A percentile compares a stretch with the other conserved stretches of the same genome.
Evolutionary conservation across 2,329 filamentous ascomycete species (phyloP).

Genomic region (Botrytis hyacinthi): DNA sequence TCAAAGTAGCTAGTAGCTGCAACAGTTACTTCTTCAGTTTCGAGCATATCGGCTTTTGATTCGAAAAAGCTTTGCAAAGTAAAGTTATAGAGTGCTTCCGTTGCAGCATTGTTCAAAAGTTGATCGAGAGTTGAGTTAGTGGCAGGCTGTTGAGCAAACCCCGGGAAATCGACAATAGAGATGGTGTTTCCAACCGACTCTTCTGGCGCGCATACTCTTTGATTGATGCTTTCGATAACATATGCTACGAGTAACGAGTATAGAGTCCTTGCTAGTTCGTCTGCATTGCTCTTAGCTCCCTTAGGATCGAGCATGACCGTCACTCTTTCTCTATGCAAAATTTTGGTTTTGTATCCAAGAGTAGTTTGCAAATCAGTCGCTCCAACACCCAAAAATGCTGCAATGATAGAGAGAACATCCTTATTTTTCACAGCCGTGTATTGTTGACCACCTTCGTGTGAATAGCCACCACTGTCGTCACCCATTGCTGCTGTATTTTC

Average conservation of each 20-base stretch:
- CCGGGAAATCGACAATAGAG: conserved; percentile 93
- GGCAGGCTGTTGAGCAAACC: conserved; percentile 81
- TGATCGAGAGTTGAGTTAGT: conserved; percentile 88
- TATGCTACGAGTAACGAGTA: conserved; percentile 94
- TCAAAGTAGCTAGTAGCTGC: conserved; percentile 96
- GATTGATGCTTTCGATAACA: conserved; percentile 89
- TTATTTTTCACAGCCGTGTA: conserved; percentile 91
- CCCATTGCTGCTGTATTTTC: conserved; percentile 74
- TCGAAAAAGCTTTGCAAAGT: conserved; percentile 96
- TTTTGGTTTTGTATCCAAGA: conserved; percentile 94
- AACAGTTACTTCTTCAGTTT: conserved; percentile 89
- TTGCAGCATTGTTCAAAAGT: conserved; percentile 89
- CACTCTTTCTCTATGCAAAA: conserved; percentile 92
- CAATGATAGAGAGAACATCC: conserved; percentile 79
- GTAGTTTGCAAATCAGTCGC: conserved; percentile 80
- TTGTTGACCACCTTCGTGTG: conserved; percentile 85
- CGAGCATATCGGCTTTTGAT: conserved; percentile 85
- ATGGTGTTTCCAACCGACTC: conserved; percentile 90
- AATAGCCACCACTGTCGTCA: conserved; percentile 94
- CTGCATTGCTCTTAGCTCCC: conserved; percentile 86
- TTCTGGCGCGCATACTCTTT: conserved; percentile 81
- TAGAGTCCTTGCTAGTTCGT: conserved; percentile 87
- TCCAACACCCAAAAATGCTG: conserved; percentile 89
- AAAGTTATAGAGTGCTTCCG: conserved; percentile 88
- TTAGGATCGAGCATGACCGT: conserved; percentile 95